phyloP scores from a whole-genome alignment of 129 eudicot genomes.

The Flaveria bidentis region DNA sequence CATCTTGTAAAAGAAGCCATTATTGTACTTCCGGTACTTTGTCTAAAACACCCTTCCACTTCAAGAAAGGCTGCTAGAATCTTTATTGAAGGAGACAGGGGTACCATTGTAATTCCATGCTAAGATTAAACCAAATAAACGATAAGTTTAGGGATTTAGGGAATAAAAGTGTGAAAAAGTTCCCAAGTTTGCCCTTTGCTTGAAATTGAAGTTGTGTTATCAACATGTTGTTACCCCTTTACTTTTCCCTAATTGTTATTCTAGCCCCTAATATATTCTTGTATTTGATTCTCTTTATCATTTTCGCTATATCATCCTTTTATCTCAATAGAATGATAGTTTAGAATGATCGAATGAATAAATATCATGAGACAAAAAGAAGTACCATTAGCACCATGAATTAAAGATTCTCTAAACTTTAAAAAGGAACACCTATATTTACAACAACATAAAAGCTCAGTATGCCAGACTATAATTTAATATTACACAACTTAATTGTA shows the following conservation, averaged over 20 bases:
- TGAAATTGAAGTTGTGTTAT: constrained; percentile 50
- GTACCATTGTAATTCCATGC: constrained; percentile 13
- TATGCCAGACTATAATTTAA: background rate
- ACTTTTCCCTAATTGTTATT: background rate
- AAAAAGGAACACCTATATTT: background rate
- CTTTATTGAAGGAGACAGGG: constrained; percentile 17
- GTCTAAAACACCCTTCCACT: constrained; percentile 32
- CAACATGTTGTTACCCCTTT: constrained; percentile 5
- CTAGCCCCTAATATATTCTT: background rate
- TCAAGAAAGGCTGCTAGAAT: constrained; percentile 13
- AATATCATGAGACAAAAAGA: background rate
- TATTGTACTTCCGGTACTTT: constrained; percentile 42
- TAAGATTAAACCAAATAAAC: background rate
- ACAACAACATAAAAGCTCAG: background rate
- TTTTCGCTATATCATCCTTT: constrained; percentile 13
- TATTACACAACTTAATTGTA: background rate
- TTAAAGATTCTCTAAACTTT: constrained; percentile 12
- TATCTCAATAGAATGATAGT: background rate
- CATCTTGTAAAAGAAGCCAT: constrained; percentile 27
- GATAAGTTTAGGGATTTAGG: background rate
- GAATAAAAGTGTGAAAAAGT: constrained; percentile 1
- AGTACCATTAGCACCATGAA: constrained; percentile 10
- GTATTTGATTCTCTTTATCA: background rate
- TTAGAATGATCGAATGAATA: constrained; percentile 20
- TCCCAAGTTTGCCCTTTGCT: constrained; percentile 63